These are phyloP conservation scores for Plantago coronopus DNA, from an alignment of 305 asterid species.

Conservation along the genomic window DNA sequence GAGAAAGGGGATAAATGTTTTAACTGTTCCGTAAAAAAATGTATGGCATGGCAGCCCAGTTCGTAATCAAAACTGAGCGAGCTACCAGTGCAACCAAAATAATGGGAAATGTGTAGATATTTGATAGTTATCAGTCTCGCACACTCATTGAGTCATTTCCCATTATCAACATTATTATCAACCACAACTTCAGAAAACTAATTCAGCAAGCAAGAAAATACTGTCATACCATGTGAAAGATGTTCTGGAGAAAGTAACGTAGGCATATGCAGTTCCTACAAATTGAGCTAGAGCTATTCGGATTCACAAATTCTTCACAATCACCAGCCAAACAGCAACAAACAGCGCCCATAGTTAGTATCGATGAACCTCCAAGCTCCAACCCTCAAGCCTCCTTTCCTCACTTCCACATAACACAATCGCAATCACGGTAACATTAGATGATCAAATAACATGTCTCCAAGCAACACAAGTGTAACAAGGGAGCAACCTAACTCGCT, in stretches of 20 bases:
- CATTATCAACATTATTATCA: not conserved
- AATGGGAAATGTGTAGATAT: no score
- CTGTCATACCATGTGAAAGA: conserved; percentile 57
- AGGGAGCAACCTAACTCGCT: conserved; percentile 52
- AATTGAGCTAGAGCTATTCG: conserved; percentile 57
- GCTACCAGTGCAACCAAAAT: no score
- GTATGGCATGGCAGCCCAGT: no score
- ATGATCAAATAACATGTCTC: conserved; percentile 6
- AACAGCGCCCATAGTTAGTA: conserved; percentile 64
- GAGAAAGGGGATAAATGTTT: no score
- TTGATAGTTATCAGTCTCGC: not conserved
- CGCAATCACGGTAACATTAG: conserved; percentile 25
- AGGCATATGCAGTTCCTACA: conserved; percentile 74
- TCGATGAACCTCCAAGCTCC: conserved; percentile 21
- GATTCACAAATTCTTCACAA: conserved; percentile 60
- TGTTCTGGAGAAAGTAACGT: conserved; percentile 64
- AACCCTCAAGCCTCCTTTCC: conserved; percentile 22
- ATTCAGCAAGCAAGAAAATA: conserved; percentile 2
- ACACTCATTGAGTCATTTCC: not conserved
- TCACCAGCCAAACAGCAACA: conserved; percentile 89
- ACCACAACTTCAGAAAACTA: not conserved
- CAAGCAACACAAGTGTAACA: conserved; percentile 15
- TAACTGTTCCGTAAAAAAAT: no score
- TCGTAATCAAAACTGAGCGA: no score
- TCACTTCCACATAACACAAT: conserved; percentile 21